phyloP scores from a whole-genome alignment of 371 early-diverging fungal species.

The Funneliformis caledonium region DNA sequence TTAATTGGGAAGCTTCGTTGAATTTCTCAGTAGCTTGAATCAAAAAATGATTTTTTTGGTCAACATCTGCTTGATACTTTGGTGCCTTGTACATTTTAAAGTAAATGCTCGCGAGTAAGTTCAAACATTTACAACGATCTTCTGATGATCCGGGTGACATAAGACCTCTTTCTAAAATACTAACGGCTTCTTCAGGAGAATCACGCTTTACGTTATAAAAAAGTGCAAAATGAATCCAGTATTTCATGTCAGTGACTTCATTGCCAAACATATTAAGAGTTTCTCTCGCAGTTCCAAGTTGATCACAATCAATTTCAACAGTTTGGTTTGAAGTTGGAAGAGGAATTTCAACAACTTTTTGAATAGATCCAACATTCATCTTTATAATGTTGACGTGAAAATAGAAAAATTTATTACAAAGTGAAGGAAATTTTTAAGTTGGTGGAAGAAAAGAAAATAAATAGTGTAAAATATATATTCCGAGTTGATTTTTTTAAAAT shows the following conservation, averaged over 20 bases:
- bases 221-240: constrained; percentile 15
- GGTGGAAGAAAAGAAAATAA: too few relatives aligned
- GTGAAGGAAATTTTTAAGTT: too few relatives aligned
- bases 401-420: not conserved
- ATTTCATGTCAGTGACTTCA: constrained; percentile 23
- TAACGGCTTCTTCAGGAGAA: constrained; percentile 21
- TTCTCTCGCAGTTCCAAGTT: not conserved
- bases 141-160: constrained; percentile 3
- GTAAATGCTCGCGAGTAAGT: constrained; percentile 29
- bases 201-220: constrained; percentile 11
- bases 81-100: constrained; percentile 10
- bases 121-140: constrained; percentile 21
- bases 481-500: too few relatives aligned
- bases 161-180: constrained; percentile 39
- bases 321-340: not conserved
- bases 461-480: too few relatives aligned
- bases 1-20: constrained; percentile 58
- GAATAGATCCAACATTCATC: not conserved
- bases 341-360: constrained; percentile 13
- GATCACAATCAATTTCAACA: constrained; percentile 11
- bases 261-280: constrained; percentile 19
- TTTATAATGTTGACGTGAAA: not conserved
- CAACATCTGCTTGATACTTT: not conserved
- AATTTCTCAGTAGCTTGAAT: not conserved
- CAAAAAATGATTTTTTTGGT: constrained; percentile 9